These are phyloP conservation scores for Neurospora sp. DNA, from an alignment of 495 filamentous ascomycete genomes.

Conservation along the genomic window DNA sequence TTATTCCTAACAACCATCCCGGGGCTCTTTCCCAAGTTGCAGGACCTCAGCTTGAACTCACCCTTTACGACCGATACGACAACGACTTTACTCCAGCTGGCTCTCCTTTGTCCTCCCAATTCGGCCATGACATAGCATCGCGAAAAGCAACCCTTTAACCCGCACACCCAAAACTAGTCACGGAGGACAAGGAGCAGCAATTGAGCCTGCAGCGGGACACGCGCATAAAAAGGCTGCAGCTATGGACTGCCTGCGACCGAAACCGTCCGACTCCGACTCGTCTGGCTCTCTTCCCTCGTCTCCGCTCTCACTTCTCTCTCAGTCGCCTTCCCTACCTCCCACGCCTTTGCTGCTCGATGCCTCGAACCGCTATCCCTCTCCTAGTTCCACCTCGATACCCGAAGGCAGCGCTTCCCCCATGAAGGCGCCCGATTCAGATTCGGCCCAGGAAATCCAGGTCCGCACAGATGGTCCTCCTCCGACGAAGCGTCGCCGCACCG, in stretches of 20 bases:
- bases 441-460: slow-evolving; percentile 31
- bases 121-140: slow-evolving; percentile 18
- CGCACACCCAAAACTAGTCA: background rate
- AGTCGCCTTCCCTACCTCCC: slow-evolving; percentile 46
- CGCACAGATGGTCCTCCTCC: slow-evolving; percentile 56
- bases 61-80: background rate
- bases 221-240: slow-evolving; percentile 1
- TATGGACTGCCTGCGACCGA: slow-evolving; percentile 16
- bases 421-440: slow-evolving; percentile 23
- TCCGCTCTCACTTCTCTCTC: slow-evolving; percentile 37
- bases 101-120: background rate
- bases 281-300: slow-evolving; percentile 34
- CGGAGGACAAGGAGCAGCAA: background rate
- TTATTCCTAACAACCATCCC: background rate
- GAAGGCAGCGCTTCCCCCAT: slow-evolving; percentile 35
- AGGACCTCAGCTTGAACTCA: background rate
- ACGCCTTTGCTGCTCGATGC: slow-evolving; percentile 34
- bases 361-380: slow-evolving; percentile 32
- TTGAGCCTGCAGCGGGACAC: background rate
- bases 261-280: slow-evolving; percentile 20
- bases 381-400: slow-evolving; percentile 20
- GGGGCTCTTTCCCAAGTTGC: background rate
- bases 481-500: slow-evolving; percentile 61
- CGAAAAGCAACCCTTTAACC: background rate
- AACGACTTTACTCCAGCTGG: background rate